Conservation (phyloP, 495 filamentous ascomycete genomes). For the Aspergillus cristatus region DNA sequence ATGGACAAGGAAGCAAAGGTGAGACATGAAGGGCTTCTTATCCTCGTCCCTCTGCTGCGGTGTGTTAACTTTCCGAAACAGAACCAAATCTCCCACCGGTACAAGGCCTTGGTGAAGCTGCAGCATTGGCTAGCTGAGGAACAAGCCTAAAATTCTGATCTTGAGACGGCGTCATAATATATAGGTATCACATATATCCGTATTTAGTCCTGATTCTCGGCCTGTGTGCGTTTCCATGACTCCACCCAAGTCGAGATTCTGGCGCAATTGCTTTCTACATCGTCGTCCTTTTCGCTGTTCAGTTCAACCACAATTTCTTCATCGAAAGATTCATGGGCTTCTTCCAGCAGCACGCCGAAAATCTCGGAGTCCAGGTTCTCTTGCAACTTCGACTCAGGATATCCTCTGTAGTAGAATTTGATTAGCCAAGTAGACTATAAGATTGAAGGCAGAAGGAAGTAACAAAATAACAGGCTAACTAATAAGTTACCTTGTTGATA, state of each 20-base stretch:
- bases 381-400: conserved; percentile 77
- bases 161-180: not conserved
- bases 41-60: not conserved
- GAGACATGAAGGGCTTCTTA: conserved; percentile 2
- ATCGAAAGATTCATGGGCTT: conserved; percentile 80
- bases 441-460: not conserved
- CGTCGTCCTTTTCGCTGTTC: conserved; percentile 66
- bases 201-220: conserved; percentile 13
- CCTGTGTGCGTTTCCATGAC: conserved; percentile 64
- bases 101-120: conserved; percentile 74
- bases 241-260: conserved; percentile 74
- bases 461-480: conserved; percentile 2
- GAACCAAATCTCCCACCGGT: conserved; percentile 88
- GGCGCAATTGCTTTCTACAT: conserved; percentile 81
- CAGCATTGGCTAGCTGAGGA: conserved; percentile 67
- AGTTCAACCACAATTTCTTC: conserved; percentile 87
- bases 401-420: conserved; percentile 44
- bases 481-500: conserved; percentile 54
- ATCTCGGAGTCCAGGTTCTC: conserved; percentile 98
- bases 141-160: conserved; percentile 12
- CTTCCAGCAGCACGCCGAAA: conserved; percentile 86
- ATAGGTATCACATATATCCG: not conserved
- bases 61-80: conserved; percentile 12
- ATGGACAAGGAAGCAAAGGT: conserved; percentile 85
- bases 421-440: not conserved